These are phyloP conservation scores for Gracilaria caudata DNA, from an alignment of 23 red algal species.

Conservation along the genomic window DNA sequence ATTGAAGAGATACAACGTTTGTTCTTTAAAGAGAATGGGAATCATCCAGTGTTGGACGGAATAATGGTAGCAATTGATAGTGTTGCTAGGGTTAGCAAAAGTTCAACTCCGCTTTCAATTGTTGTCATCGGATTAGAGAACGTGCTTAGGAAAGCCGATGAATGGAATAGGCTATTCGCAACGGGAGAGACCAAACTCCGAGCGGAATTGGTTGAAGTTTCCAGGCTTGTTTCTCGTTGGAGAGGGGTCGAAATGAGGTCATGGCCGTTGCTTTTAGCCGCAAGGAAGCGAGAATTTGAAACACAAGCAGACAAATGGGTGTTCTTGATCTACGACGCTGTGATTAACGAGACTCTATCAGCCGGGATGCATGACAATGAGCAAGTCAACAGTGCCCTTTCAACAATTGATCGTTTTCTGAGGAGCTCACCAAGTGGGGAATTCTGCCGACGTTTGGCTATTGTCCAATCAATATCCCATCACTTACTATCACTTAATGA, in stretches of 20 bases:
- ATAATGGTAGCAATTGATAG: conserved; percentile 37
- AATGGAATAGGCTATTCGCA: conserved; percentile 77
- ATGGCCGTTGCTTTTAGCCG: conserved; percentile 60
- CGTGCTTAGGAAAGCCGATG: conserved; percentile 71
- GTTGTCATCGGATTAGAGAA: conserved; percentile 65
- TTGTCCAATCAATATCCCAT: conserved; percentile 41
- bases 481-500: conserved; percentile 39
- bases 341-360: conserved; percentile 26
- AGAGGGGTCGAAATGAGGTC: conserved; percentile 60
- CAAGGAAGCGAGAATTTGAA: conserved; percentile 11
- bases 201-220: conserved; percentile 14
- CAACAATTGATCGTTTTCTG: conserved; percentile 74
- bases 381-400: background rate
- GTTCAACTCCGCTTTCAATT: conserved; percentile 37
- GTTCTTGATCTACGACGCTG: conserved; percentile 56
- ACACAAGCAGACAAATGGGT: conserved; percentile 46
- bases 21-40: conserved; percentile 50
- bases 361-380: background rate
- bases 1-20: conserved; percentile 30
- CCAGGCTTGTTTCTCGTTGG: conserved; percentile 54
- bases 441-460: conserved; percentile 55
- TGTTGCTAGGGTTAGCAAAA: background rate
- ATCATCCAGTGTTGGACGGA: conserved; percentile 73
- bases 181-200: conserved; percentile 31
- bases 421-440: conserved; percentile 74